Percentiles rank a stretch among this genome's conserved stretches.
Evolutionary conservation across 805 yeast species (phyloP).

Genomic region (Zygoascus tannicola): DNA sequence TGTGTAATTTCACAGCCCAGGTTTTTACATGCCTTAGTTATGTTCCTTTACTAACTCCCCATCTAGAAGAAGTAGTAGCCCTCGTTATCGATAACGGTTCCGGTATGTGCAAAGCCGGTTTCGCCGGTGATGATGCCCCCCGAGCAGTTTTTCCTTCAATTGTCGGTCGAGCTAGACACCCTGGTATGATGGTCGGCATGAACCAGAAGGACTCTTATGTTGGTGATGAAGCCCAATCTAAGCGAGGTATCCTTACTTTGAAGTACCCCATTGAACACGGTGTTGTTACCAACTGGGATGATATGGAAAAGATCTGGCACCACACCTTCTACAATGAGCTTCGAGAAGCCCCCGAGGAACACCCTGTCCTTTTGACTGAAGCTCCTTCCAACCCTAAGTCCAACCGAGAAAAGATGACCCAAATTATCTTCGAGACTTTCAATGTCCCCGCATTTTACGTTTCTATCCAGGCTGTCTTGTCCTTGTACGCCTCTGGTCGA

Average conservation of each 20-base stretch:
- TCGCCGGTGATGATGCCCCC: slow-evolving; percentile 99
- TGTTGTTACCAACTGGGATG: slow-evolving; percentile 99
- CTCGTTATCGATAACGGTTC: slow-evolving; percentile 98
- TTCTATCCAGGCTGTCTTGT: slow-evolving; percentile 95
- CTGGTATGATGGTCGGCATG: slow-evolving; percentile 99
- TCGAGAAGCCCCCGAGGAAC: slow-evolving; percentile 99
- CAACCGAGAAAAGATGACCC: slow-evolving; percentile 99
- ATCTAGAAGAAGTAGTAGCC: slow-evolving; percentile 5
- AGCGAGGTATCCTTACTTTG: slow-evolving; percentile 98
- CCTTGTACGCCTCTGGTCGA: slow-evolving; percentile 98
- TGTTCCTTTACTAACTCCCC: slow-evolving; percentile 11
- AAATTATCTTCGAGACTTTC: slow-evolving; percentile 97
- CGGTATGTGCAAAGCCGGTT: slow-evolving; percentile 99
- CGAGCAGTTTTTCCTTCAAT: slow-evolving; percentile 99
- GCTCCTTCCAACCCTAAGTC: slow-evolving; percentile 99
- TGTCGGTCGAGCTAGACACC: slow-evolving; percentile 99
- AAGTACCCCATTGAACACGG: slow-evolving; percentile 99
- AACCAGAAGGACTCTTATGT: slow-evolving; percentile 99
- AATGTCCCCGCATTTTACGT: slow-evolving; percentile 99
- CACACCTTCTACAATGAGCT: slow-evolving; percentile 99
- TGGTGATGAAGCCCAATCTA: slow-evolving; percentile 99
- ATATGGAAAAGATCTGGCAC: slow-evolving; percentile 99
- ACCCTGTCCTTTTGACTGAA: slow-evolving; percentile 97
- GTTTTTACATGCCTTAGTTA: too few relatives aligned
- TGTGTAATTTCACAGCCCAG: too few relatives aligned